Percentiles rank a stretch among this genome's conserved stretches.
Evolutionary conservation across 2,329 filamentous ascomycete genomes (phyloP).

Genomic region (Colletotrichum sp.): DNA sequence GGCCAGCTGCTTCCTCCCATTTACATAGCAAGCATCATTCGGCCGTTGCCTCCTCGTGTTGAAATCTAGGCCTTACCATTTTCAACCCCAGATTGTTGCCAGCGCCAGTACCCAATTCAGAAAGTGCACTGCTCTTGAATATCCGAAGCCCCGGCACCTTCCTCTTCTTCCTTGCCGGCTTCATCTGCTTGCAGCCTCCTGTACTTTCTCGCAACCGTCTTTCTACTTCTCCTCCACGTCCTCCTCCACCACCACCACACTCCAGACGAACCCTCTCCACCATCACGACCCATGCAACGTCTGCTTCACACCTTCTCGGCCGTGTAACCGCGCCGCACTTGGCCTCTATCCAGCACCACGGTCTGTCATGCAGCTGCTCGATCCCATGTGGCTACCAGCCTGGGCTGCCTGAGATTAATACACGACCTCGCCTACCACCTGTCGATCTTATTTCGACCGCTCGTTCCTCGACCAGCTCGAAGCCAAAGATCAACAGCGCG

Average conservation of each 20-base stretch:
- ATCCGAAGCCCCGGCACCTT: not conserved
- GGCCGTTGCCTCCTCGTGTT: not conserved
- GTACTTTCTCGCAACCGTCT: not conserved
- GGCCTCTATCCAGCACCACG: not conserved
- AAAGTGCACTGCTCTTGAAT: not conserved
- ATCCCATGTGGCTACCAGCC: not conserved
- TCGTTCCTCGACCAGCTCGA: not conserved
- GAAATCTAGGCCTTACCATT: not conserved
- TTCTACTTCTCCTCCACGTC: not conserved
- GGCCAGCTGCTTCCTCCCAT: not conserved
- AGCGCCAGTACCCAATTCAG: not conserved
- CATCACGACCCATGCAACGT: not conserved
- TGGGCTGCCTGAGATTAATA: conserved; percentile 17
- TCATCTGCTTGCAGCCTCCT: not conserved
- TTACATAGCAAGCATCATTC: not conserved
- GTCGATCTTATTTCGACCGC: not conserved
- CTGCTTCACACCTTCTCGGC: conserved; percentile 3
- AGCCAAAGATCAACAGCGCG: not conserved
- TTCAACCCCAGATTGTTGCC: not conserved
- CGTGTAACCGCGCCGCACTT: conserved; percentile 8
- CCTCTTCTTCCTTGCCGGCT: not conserved
- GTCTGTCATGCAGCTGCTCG: conserved; percentile 10
- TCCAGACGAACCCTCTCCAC: not conserved
- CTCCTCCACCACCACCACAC: not conserved
- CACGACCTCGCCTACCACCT: not conserved